Evolutionary conservation across 805 yeast species (phyloP).

Genomic region (Cyberlindnera sargentensis): DNA sequence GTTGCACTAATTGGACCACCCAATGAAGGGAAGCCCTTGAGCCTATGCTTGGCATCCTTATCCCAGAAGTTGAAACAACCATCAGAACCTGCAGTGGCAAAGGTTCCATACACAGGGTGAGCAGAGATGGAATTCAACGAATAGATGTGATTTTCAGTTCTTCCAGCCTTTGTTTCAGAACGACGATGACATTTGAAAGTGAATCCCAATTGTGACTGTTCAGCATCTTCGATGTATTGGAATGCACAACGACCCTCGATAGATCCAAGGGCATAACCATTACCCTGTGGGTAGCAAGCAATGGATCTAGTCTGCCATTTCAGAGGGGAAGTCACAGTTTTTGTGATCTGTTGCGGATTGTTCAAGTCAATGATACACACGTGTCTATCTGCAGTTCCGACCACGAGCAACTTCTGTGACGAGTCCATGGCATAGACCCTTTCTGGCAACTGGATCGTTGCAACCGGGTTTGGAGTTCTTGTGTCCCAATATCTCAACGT

Average conservation of each 20-base stretch:
- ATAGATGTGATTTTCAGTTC: slow-evolving; percentile 63
- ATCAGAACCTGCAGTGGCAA: slow-evolving; percentile 91
- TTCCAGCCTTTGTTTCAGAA: slow-evolving; percentile 40
- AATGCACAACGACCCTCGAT: slow-evolving; percentile 95
- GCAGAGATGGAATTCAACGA: slow-evolving; percentile 75
- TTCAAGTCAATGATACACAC: slow-evolving; percentile 70
- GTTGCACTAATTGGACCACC: slow-evolving; percentile 67
- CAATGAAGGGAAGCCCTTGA: slow-evolving; percentile 69
- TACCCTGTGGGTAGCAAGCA: slow-evolving; percentile 83
- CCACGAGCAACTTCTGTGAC: slow-evolving; percentile 73
- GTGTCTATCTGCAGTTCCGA: slow-evolving; percentile 91
- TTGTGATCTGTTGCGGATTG: slow-evolving; percentile 77
- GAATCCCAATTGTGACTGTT: slow-evolving; percentile 67
- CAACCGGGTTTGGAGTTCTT: slow-evolving; percentile 74
- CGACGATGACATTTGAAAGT: slow-evolving; percentile 94
- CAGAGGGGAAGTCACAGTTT: slow-evolving; percentile 65
- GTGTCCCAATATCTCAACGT: slow-evolving; percentile 93
- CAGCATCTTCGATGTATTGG: slow-evolving; percentile 80
- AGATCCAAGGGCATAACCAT: slow-evolving; percentile 89
- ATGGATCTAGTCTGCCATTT: slow-evolving; percentile 85
- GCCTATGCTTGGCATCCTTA: slow-evolving; percentile 81
- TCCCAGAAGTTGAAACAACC: slow-evolving; percentile 96
- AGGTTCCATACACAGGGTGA: slow-evolving; percentile 88
- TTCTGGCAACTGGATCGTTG: slow-evolving; percentile 80
- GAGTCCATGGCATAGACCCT: slow-evolving; percentile 87